Percentiles rank a stretch among this genome's conserved stretches.
phyloP scores from a whole-genome alignment of 2,329 filamentous ascomycete species.

The Cladosporium sp. region DNA sequence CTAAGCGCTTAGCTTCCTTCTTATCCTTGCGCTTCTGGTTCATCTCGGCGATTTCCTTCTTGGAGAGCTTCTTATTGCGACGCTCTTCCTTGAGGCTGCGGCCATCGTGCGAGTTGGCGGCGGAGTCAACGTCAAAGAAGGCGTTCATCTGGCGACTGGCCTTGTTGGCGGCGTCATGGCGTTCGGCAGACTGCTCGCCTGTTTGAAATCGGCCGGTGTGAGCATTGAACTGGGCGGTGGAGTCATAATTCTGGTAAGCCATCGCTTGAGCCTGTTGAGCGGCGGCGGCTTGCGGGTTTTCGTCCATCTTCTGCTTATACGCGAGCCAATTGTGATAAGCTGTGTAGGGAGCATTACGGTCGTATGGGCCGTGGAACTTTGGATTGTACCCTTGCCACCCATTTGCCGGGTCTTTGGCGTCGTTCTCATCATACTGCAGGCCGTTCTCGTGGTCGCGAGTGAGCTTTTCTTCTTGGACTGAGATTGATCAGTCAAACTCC shows the following conservation, averaged over 20 bases:
- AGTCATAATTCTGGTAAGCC: conserved; percentile 48
- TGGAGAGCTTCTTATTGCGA: conserved; percentile 75
- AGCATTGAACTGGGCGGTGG: conserved; percentile 79
- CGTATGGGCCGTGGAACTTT: conserved; percentile 92
- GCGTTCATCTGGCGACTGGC: conserved; percentile 83
- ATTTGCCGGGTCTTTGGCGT: conserved; percentile 5
- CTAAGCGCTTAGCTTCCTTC: conserved; percentile 91
- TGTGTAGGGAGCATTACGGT: conserved; percentile 84
- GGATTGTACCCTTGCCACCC: conserved; percentile 73
- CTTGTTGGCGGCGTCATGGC: conserved; percentile 84
- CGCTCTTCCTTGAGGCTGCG: conserved; percentile 88
- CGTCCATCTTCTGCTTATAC: conserved; percentile 29
- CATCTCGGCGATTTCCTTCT: conserved; percentile 83
- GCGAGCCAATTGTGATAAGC: conserved; percentile 29
- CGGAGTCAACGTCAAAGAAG: conserved; percentile 93
- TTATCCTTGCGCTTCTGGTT: conserved; percentile 83
- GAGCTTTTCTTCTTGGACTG: conserved; percentile 4
- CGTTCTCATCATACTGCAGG: conserved; percentile 46
- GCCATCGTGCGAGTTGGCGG: conserved; percentile 85
- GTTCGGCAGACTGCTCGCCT: conserved; percentile 63
- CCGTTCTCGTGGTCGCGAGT: conserved; percentile 31
- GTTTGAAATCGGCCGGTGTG: conserved; percentile 82
- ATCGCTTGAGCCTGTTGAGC: conserved; percentile 37
- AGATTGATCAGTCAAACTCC: background rate
- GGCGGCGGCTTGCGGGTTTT: conserved; percentile 21